Base-by-base conservation (phyloP, 2,329 filamentous ascomycete species). In the Monascus ruber region DNA sequence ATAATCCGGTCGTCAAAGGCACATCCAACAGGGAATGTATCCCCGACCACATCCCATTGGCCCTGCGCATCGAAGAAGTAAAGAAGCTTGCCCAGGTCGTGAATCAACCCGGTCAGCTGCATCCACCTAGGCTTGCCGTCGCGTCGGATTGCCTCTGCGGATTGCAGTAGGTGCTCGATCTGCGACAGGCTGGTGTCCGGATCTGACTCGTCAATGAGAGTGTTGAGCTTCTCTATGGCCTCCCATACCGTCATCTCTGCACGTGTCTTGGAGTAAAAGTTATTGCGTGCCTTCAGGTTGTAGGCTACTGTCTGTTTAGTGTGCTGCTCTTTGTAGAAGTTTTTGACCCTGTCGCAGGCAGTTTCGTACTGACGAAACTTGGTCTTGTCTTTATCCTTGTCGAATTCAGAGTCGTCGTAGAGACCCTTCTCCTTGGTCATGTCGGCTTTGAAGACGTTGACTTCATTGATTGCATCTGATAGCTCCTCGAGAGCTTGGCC, bases 191-290 rank as follows among this genome's bases (percentile, higher is more conserved):
- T 78, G 34, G 87, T 94, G 66, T 94, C 86, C 1, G 87, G 87
- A 67, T 94, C 87, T 17, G 81, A 87, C 64, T 93, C 84, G 65
- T 94, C 87, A 60, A 94, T 83, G 38, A 94, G 74, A 0, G 83
- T 86, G 73, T 94, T 85, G 55, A 94, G 80, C 65, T 86, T 88
- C 74, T 93, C 85, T 66, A 94, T 91, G 17, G 87, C 87, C 60
- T 93, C 72, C 87, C 86, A 94, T 59, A 94, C 73, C 45, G 80
- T 82, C 83, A 94, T 85, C 61, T 83, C 73, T 10, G 81, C 77
- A 39, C 83, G 77, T 1, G 74, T 74, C 44, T 79, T 75, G 47
- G 71, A 72, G 61, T 79, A 68, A 67, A 86, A 85, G 39, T 73
- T 68, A 50, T 82, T 78, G 40, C 87, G 83, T 9, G 83, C 85